A percentile compares a stretch with the other conserved stretches of the same genome.
phyloP scores from a whole-genome alignment of 495 filamentous ascomycete species.

The Penicillium lagena region DNA sequence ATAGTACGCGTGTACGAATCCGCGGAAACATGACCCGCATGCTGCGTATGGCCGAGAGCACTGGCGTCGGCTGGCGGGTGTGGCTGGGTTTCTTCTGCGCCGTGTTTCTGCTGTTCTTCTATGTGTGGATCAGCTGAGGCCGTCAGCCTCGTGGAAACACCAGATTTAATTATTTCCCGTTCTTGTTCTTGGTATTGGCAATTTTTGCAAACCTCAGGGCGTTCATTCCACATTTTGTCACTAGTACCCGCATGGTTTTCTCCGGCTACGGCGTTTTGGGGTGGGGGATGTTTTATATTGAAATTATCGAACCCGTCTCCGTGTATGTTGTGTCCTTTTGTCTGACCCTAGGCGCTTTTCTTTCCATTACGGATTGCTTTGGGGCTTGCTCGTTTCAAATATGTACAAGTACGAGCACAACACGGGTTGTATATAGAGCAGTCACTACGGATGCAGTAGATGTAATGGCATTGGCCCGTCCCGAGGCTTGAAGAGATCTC shows the following conservation, averaged over 20 bases:
- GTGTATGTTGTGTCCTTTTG: too few species aligned
- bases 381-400: too few species aligned
- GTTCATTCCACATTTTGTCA: background rate
- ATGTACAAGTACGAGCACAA: too few species aligned
- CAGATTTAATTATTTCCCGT: too few species aligned
- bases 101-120: conserved; percentile 76
- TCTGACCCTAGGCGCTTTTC: too few species aligned
- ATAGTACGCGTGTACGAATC: conserved; percentile 70
- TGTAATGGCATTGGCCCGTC: too few species aligned
- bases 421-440: too few species aligned
- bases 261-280: conserved; percentile 2
- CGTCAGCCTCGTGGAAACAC: too few species aligned
- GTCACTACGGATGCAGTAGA: too few species aligned
- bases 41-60: conserved; percentile 89
- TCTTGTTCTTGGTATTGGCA: background rate
- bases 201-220: background rate
- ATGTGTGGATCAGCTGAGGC: conserved; percentile 71
- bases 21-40: conserved; percentile 94
- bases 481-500: too few species aligned
- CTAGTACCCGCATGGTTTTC: conserved; percentile 4
- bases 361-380: too few species aligned
- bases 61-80: conserved; percentile 88
- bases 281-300: background rate
- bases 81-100: conserved; percentile 84
- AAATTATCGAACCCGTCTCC: background rate